These are phyloP conservation scores for Fonsecaea pugnacius DNA, from an alignment of 2,329 filamentous ascomycete genomes.

Conservation along the genomic window DNA sequence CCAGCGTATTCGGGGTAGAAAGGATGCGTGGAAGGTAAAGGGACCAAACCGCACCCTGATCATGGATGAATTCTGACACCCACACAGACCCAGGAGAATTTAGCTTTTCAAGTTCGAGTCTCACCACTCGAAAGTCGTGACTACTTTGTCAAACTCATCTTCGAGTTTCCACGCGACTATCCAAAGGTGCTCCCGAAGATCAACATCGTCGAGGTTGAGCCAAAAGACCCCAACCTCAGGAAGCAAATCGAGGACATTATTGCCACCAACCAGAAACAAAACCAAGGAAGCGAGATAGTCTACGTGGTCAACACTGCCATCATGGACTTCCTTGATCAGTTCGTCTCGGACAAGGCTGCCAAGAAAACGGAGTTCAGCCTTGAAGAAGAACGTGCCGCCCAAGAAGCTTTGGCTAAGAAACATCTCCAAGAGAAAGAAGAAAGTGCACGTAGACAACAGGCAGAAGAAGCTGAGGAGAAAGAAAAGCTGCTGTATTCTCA, in stretches of 20 bases:
- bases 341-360: slow-evolving; percentile 25
- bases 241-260: slow-evolving; percentile 29
- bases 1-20: slow-evolving; percentile 32
- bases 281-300: slow-evolving; percentile 32
- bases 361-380: slow-evolving; percentile 32
- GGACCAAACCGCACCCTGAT: not conserved
- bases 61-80: not conserved
- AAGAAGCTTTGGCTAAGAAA: slow-evolving; percentile 26
- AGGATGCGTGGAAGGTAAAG: slow-evolving; percentile 36
- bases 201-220: slow-evolving; percentile 33
- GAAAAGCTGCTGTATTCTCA: slow-evolving; percentile 31
- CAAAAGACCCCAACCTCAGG: slow-evolving; percentile 27
- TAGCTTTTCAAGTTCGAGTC: slow-evolving; percentile 34
- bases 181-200: slow-evolving; percentile 36
- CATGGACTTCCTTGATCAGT: slow-evolving; percentile 33
- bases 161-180: slow-evolving; percentile 37
- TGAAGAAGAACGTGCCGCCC: slow-evolving; percentile 35
- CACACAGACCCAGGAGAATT: slow-evolving; percentile 32
- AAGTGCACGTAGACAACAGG: slow-evolving; percentile 28
- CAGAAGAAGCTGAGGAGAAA: slow-evolving; percentile 32
- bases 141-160: slow-evolving; percentile 35
- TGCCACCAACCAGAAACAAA: slow-evolving; percentile 26
- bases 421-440: slow-evolving; percentile 28
- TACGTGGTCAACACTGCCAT: slow-evolving; percentile 34
- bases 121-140: slow-evolving; percentile 31